These are phyloP conservation scores for Kuraishia piskuri DNA, from an alignment of 805 yeast species.

Conservation along the genomic window DNA sequence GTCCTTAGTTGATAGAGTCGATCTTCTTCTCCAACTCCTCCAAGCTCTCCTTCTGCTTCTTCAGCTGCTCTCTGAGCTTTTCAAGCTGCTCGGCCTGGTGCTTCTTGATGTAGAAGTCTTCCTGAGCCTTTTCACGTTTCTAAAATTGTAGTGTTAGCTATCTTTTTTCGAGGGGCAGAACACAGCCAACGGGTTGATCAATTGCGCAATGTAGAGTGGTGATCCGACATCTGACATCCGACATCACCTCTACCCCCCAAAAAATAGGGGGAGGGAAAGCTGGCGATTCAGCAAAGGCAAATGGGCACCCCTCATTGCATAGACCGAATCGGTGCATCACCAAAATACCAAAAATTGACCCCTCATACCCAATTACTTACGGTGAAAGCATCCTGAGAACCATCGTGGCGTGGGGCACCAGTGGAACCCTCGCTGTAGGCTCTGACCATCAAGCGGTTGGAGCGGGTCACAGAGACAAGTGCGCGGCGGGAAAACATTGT, in stretches of 20 bases:
- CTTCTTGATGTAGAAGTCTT: constrained; percentile 75
- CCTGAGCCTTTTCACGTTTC: constrained; percentile 92
- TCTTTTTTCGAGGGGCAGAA: no score
- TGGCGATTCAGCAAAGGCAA: no score
- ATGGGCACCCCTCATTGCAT: no score
- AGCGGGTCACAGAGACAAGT: constrained; percentile 21
- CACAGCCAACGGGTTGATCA: no score
- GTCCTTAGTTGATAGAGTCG: constrained; percentile 14
- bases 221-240: no score
- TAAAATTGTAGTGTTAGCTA: constrained; percentile 17
- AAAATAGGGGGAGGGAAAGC: no score
- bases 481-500: constrained; percentile 32
- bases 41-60: constrained; percentile 59
- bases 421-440: constrained; percentile 51
- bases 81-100: constrained; percentile 86
- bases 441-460: constrained; percentile 17
- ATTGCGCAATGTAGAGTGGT: no score
- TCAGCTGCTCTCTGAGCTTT: constrained; percentile 65
- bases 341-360: no score
- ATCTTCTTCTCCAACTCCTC: constrained; percentile 41
- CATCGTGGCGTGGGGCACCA: constrained; percentile 48
- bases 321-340: no score
- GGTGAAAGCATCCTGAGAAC: constrained; percentile 52
- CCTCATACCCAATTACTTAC: constrained; percentile 21
- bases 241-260: no score